Evolutionary conservation across 805 yeast species (phyloP).

Genomic region (Candida succiphila): DNA sequence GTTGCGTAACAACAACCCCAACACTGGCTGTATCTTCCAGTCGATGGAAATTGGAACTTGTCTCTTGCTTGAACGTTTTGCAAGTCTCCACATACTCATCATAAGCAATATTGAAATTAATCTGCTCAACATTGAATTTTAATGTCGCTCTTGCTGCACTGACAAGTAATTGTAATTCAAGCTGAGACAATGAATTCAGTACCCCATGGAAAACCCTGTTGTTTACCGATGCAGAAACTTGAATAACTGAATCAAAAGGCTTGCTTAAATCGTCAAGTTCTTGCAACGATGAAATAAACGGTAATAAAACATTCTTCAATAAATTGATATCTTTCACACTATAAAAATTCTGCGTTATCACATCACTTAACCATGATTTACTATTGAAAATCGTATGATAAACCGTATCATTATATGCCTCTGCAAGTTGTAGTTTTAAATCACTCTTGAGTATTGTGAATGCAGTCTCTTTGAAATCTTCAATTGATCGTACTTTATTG

Average conservation of each 20-base stretch:
- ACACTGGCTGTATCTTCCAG: slow-evolving; percentile 5
- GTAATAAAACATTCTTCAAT: slow-evolving; percentile 32
- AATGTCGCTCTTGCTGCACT: slow-evolving; percentile 65
- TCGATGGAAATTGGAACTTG: slow-evolving; percentile 17
- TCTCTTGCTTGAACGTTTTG: slow-evolving; percentile 29
- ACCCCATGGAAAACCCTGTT: slow-evolving; percentile 4
- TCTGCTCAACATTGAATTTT: slow-evolving; percentile 44
- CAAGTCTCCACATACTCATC: slow-evolving; percentile 62
- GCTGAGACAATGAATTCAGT: slow-evolving; percentile 43
- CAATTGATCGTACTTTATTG: slow-evolving; percentile 36
- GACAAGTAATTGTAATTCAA: slow-evolving; percentile 63
- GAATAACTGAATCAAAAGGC: neutral
- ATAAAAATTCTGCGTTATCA: slow-evolving; percentile 38
- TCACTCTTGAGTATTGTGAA: slow-evolving; percentile 1
- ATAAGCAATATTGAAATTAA: slow-evolving; percentile 69
- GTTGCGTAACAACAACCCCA: slow-evolving; percentile 27
- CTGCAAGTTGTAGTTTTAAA: neutral
- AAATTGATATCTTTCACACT: slow-evolving; percentile 49
- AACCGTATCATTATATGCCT: slow-evolving; percentile 26
- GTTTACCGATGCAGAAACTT: slow-evolving; percentile 1
- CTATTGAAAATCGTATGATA: slow-evolving; percentile 14
- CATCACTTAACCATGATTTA: slow-evolving; percentile 23
- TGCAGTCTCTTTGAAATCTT: slow-evolving; percentile 41
- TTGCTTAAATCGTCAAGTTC: slow-evolving; percentile 5
- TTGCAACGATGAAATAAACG: slow-evolving; percentile 22